A percentile compares a stretch with the other conserved stretches of the same genome.
Conservation (phyloP, 163 green algal genomes). For the Scenedesmus sp. region DNA sequence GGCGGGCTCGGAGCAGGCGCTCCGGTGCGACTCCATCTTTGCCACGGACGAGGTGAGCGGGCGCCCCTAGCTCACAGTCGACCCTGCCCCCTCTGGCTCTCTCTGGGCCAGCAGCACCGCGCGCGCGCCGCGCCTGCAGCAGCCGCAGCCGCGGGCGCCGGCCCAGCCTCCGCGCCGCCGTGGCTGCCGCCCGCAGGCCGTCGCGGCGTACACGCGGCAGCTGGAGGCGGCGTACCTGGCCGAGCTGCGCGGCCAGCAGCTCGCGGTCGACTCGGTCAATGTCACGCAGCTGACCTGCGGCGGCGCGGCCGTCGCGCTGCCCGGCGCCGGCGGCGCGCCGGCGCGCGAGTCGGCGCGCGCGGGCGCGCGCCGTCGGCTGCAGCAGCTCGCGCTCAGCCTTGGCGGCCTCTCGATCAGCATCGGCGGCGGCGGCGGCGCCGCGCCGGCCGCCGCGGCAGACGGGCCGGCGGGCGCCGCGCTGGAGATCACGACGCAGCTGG, state of each 20-base stretch:
- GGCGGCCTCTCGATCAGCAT: too few species aligned
- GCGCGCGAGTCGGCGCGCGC: neutral
- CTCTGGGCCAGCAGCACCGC: neutral
- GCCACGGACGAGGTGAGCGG: slow-evolving; percentile 18
- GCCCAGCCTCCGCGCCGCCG: too few species aligned
- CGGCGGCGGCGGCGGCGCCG: too few species aligned
- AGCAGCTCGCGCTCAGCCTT: neutral
- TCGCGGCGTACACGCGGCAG: neutral
- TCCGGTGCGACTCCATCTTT: slow-evolving; percentile 19
- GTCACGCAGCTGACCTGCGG: slow-evolving; percentile 18
- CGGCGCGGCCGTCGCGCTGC: neutral
- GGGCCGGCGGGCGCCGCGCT: too few species aligned
- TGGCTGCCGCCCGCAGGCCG: neutral
- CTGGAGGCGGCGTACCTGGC: slow-evolving; percentile 5
- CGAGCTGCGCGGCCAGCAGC: neutral
- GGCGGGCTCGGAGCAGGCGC: neutral
- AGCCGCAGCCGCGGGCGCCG: too few species aligned
- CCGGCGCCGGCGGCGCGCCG: neutral
- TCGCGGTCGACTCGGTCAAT: neutral
- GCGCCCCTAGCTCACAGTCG: neutral
- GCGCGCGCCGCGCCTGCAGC: neutral
- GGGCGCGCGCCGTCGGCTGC: neutral
- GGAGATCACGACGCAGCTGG: neutral
- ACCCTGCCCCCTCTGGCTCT: too few species aligned
- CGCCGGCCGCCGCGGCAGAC: too few species aligned